Conservation (phyloP, 2,329 filamentous ascomycete genomes). For the Fusarium robinianum region DNA sequence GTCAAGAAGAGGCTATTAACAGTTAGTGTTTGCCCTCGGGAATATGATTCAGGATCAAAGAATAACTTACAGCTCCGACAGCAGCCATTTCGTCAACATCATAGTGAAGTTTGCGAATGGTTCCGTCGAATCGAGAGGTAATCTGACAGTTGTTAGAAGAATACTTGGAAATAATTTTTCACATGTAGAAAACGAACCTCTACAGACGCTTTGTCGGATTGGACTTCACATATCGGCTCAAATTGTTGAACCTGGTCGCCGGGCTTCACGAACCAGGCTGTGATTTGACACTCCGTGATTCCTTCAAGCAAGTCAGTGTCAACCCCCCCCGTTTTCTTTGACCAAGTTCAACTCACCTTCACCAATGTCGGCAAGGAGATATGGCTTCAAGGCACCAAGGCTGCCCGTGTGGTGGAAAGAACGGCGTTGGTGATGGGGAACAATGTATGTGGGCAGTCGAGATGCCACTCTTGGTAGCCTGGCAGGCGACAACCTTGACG, state of each 20-base stretch:
- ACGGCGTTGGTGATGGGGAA: neutral
- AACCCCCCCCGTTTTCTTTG: neutral
- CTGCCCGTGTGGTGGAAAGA: neutral
- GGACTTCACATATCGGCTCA: constrained; percentile 19
- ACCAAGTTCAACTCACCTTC: constrained; percentile 9
- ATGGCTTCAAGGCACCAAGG: constrained; percentile 1
- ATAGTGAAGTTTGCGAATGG: constrained; percentile 8
- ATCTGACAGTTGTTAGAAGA: too few species aligned
- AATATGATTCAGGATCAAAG: neutral
- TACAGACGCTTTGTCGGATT: constrained; percentile 21
- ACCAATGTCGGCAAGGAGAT: constrained; percentile 17
- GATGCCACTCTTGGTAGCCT: too few species aligned
- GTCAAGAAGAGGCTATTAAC: constrained; percentile 4
- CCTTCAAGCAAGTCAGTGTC: neutral
- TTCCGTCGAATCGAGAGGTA: constrained; percentile 12
- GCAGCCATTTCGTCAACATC: constrained; percentile 6
- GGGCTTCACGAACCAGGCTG: constrained; percentile 10
- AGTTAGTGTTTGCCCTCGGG: neutral
- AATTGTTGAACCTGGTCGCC: constrained; percentile 14
- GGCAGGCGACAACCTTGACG: too few species aligned
- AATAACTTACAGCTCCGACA: constrained; percentile 9
- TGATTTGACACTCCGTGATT: constrained; percentile 18
- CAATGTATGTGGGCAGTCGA: too few species aligned
- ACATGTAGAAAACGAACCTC: constrained; percentile 6
- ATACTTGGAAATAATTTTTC: too few species aligned